Evolutionary conservation across 257 asterid genomes (phyloP).

Genomic region (Solanum clarkiae): DNA sequence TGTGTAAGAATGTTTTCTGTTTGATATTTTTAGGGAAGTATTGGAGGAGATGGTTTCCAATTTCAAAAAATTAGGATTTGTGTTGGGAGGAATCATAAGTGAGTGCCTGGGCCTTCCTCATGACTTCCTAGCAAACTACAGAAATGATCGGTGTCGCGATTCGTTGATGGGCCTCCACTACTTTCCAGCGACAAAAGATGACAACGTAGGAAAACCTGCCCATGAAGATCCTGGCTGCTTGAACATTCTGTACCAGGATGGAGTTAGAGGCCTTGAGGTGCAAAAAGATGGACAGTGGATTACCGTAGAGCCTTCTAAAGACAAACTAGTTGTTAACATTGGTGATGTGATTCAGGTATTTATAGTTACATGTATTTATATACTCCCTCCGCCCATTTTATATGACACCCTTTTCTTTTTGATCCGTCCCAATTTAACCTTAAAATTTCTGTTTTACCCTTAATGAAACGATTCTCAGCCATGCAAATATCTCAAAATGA

Average conservation of each 20-base stretch:
- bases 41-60: conserved; percentile 24
- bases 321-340: conserved; percentile 29
- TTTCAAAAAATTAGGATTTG: conserved; percentile 15
- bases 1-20: background rate
- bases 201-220: conserved; percentile 16
- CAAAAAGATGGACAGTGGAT: conserved; percentile 25
- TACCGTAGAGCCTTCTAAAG: conserved; percentile 17
- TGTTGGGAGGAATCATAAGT: conserved; percentile 30
- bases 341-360: conserved; percentile 34
- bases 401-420: too few species aligned
- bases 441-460: too few species aligned
- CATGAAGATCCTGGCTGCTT: conserved; percentile 37
- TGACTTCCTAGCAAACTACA: conserved; percentile 27
- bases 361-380: too few species aligned
- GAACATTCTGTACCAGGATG: conserved; percentile 36
- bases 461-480: too few species aligned
- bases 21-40: conserved; percentile 17
- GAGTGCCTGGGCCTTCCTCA: conserved; percentile 44
- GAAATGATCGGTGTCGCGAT: conserved; percentile 37
- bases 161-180: conserved; percentile 36
- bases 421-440: too few species aligned
- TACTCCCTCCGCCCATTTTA: too few species aligned
- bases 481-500: too few species aligned
- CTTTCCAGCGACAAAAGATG: conserved; percentile 26
- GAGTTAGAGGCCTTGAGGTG: conserved; percentile 44